Conservation (phyloP, 1,284 basidiomycete species). For the Papiliotrema nemorosa region DNA sequence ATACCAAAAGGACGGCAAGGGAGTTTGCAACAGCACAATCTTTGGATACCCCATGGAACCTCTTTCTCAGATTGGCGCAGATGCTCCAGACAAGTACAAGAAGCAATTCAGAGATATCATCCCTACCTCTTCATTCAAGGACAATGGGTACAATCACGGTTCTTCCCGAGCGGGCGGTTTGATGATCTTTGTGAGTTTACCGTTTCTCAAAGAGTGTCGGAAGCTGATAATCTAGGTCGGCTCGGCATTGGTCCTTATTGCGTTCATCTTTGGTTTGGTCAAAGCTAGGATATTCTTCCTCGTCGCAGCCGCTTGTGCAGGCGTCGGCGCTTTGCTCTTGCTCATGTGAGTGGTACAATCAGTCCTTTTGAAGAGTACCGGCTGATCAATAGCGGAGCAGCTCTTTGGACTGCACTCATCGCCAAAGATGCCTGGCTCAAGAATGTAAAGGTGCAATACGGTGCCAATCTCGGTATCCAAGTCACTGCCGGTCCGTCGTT, state of each 20-base stretch:
- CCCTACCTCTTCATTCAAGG: constrained; percentile 29
- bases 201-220: neutral
- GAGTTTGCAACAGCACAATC: constrained; percentile 43
- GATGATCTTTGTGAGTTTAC: constrained; percentile 42
- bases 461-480: constrained; percentile 32
- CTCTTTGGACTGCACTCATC: constrained; percentile 47
- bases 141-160: constrained; percentile 34
- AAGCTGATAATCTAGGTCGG: constrained; percentile 27
- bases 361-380: neutral
- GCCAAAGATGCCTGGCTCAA: constrained; percentile 39
- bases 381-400: constrained; percentile 34
- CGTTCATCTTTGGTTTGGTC: constrained; percentile 43
- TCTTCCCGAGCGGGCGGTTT: constrained; percentile 34
- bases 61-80: constrained; percentile 36
- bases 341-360: constrained; percentile 32
- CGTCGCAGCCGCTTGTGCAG: constrained; percentile 40
- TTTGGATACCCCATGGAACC: constrained; percentile 45
- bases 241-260: constrained; percentile 30
- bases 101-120: constrained; percentile 29
- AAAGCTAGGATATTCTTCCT: constrained; percentile 43
- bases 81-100: constrained; percentile 33
- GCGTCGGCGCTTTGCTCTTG: constrained; percentile 26
- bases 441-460: constrained; percentile 32
- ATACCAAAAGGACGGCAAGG: constrained; percentile 38
- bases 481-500: constrained; percentile 37